phyloP scores from a whole-genome alignment of 2,329 filamentous ascomycete species.

The Cordyceps farinosa region DNA sequence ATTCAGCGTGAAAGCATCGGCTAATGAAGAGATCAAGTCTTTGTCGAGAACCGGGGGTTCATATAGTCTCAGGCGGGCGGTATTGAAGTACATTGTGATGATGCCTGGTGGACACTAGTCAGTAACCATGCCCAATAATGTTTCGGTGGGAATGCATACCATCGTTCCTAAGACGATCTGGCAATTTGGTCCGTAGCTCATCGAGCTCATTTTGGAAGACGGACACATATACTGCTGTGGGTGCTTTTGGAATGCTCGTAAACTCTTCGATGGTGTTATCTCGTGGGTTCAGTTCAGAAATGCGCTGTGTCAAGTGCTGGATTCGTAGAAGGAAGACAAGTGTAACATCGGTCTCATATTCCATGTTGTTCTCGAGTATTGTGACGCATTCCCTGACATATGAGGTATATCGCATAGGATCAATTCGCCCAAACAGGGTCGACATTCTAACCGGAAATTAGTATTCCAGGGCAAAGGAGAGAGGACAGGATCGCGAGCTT shows the following conservation, averaged over 20 bases:
- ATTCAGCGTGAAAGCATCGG: conserved; percentile 39
- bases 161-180: conserved; percentile 34
- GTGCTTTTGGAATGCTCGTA: conserved; percentile 36
- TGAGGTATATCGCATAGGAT: conserved; percentile 48
- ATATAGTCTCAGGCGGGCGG: conserved; percentile 42
- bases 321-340: conserved; percentile 46
- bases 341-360: conserved; percentile 45
- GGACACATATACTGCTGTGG: conserved; percentile 42
- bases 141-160: conserved; percentile 28
- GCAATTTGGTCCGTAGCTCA: conserved; percentile 36
- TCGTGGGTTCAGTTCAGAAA: conserved; percentile 39
- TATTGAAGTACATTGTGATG: conserved; percentile 39
- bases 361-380: conserved; percentile 40
- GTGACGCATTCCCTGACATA: conserved; percentile 51
- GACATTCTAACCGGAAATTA: conserved; percentile 33
- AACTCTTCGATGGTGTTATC: conserved; percentile 34
- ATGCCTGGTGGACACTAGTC: conserved; percentile 28
- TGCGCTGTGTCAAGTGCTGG: conserved; percentile 49
- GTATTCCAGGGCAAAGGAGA: background rate
- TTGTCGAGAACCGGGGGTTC: conserved; percentile 45
- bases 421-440: conserved; percentile 41
- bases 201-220: conserved; percentile 46
- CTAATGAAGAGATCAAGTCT: conserved; percentile 39
- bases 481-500: conserved; percentile 24
- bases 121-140: background rate